phyloP scores from a whole-genome alignment of 352 stramenopile genomes.

The Elongisporangium undulatum region DNA sequence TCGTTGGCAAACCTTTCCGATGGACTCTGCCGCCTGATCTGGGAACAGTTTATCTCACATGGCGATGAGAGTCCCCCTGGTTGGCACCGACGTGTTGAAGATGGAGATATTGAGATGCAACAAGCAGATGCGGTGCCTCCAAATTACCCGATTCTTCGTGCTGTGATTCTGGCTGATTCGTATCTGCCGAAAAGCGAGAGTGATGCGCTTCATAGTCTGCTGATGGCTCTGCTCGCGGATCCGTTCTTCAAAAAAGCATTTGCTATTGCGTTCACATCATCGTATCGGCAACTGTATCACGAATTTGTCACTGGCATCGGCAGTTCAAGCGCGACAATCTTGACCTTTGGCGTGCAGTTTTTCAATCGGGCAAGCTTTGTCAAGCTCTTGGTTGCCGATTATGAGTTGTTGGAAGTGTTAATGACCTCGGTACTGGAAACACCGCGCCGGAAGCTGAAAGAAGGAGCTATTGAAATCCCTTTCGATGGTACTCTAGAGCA shows the following conservation, averaged over 20 bases:
- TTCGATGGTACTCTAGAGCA: conserved; percentile 45
- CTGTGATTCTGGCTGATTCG: conserved; percentile 82
- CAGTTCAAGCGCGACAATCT: conserved; percentile 84
- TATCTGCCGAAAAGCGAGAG: conserved; percentile 77
- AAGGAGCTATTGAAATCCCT: conserved; percentile 32
- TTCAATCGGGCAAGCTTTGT: conserved; percentile 98
- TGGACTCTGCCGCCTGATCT: conserved; percentile 78
- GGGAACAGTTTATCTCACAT: conserved; percentile 40
- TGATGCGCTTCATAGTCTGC: conserved; percentile 88
- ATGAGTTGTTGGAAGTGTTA: conserved; percentile 71
- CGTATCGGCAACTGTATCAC: conserved; percentile 87
- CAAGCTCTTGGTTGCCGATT: conserved; percentile 65
- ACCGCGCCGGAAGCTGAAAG: conserved; percentile 49
- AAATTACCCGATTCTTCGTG: conserved; percentile 58
- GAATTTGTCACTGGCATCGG: conserved; percentile 73
- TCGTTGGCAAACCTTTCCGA: conserved; percentile 77
- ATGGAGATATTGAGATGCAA: conserved; percentile 22
- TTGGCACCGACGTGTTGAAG: not conserved
- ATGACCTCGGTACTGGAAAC: conserved; percentile 69
- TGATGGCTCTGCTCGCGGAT: conserved; percentile 96
- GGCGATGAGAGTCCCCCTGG: not conserved
- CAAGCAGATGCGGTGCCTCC: conserved; percentile 16
- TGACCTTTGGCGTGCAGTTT: conserved; percentile 96
- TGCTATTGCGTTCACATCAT: conserved; percentile 93
- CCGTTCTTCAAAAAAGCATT: conserved; percentile 96